Evolutionary conservation across 352 stramenopile species (phyloP), one percentile per base, ranked within the genome.

Genomic region (Phytophthora constricta): DNA sequence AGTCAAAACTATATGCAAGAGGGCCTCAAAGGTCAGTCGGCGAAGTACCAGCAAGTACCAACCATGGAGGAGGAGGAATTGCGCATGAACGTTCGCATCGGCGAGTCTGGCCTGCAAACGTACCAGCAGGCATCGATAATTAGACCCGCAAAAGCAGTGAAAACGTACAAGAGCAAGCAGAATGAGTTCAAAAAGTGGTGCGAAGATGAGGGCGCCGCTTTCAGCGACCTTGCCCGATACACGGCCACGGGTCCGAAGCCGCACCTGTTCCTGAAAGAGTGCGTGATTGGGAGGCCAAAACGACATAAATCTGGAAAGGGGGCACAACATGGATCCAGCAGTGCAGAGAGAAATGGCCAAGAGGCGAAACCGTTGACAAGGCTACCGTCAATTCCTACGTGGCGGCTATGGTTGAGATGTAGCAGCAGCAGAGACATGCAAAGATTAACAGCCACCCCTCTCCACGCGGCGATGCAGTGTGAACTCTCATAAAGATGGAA

Each of bases 341-440:
- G 31, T 37, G 31, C 31, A 11, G 5, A 37, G 31, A 37, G 31
- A 13, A 11, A 37, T 11, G 11, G 31, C 31, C 31, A 13, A 63
- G 58, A 52, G 4, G 3, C 2, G 37, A 52, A 11, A 58, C 17
- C 8, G 17, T 65, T 13, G 48, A 37, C 0, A 23, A 39, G 5
- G 20, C 48, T 2, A 47, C 58, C 1, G 48, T 66, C 0, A 58
- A 65, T 5, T 16, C 4, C 11, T 64, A 65, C 5, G 47, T 37
- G 2, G 37, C 34, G 11, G 25, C 57, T 1, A 59, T 66, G 41
- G 48, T 59, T 13, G 39, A 55, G 5, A 13, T 37, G 31, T 37
- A 11, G 31, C 31, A 37, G 31, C 31, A 37, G 11, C 31, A 37
- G 31, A 37, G 11, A 37, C 31, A 11, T 13, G 5, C 31, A 5